Conservation (phyloP, 1,284 basidiomycete genomes). For the Irpex sp. region DNA sequence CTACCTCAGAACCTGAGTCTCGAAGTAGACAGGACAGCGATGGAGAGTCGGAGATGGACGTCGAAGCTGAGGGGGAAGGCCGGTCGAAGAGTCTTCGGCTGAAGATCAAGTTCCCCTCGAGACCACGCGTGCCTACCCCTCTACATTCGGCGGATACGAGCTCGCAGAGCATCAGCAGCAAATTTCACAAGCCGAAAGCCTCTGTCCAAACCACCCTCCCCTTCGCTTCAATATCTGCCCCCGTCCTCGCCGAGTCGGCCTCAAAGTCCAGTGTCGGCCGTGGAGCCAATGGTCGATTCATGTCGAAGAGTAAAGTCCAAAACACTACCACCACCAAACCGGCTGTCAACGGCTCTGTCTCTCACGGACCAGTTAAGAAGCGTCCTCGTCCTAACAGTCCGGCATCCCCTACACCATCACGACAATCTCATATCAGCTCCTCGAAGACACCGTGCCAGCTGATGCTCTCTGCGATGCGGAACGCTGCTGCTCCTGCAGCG, state of each 20-base stretch:
- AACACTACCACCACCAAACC: neutral
- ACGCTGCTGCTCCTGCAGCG: slow-evolving; percentile 34
- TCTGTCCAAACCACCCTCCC: neutral
- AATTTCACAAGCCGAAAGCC: slow-evolving; percentile 1
- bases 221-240: neutral
- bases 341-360: slow-evolving; percentile 9
- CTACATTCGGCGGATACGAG: slow-evolving; percentile 11
- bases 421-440: slow-evolving; percentile 1
- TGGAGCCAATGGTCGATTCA: slow-evolving; percentile 14
- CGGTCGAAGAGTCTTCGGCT: slow-evolving; percentile 33
- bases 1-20: neutral
- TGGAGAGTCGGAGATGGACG: slow-evolving; percentile 25
- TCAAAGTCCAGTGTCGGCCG: slow-evolving; percentile 7
- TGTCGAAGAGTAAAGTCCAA: slow-evolving; percentile 16
- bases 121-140: slow-evolving; percentile 10
- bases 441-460: slow-evolving; percentile 23
- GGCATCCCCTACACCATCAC: slow-evolving; percentile 2
- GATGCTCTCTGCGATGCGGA: slow-evolving; percentile 49
- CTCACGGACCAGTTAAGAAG: slow-evolving; percentile 17
- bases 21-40: slow-evolving; percentile 15
- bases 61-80: slow-evolving; percentile 18
- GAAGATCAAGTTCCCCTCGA: slow-evolving; percentile 30
- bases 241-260: slow-evolving; percentile 3
- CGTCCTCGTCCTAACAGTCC: slow-evolving; percentile 16
- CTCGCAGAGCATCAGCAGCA: slow-evolving; percentile 1